Conservation (phyloP, 805 yeast genomes). For the Yamadazyma phyllophila region DNA sequence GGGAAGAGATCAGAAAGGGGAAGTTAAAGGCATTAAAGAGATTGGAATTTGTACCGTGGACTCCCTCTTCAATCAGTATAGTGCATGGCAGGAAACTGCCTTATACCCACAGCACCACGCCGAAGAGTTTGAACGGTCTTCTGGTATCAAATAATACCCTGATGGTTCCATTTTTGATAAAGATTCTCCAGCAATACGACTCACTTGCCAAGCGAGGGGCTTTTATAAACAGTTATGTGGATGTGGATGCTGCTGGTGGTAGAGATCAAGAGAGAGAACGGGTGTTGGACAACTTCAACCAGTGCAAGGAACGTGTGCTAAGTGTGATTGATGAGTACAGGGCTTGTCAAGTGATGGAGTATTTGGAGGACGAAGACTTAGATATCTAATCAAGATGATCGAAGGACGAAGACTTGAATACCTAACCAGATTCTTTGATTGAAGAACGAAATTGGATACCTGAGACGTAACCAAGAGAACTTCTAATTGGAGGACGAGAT, state of each 20-base stretch:
- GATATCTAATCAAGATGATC: neutral
- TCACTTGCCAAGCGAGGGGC: constrained; percentile 77
- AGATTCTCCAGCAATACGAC: constrained; percentile 75
- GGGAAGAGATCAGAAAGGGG: constrained; percentile 70
- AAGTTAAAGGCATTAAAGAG: constrained; percentile 61
- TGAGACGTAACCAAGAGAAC: too few species aligned
- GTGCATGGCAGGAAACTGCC: constrained; percentile 77
- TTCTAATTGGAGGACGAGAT: too few species aligned
- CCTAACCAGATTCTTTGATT: too few species aligned
- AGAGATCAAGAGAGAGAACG: constrained; percentile 32
- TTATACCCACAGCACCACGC: constrained; percentile 37
- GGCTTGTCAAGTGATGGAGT: constrained; percentile 38
- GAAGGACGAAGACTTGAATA: neutral
- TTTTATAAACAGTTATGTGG: constrained; percentile 73
- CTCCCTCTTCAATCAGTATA: constrained; percentile 73
- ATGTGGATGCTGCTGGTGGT: constrained; percentile 29
- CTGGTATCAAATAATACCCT: constrained; percentile 83
- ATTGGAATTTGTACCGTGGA: constrained; percentile 81
- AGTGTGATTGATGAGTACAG: constrained; percentile 48
- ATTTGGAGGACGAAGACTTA: constrained; percentile 43
- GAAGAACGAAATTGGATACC: too few species aligned
- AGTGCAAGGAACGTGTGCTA: constrained; percentile 47
- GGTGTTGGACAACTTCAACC: constrained; percentile 48
- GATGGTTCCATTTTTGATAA: constrained; percentile 61
- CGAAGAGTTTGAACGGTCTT: constrained; percentile 62